Evolutionary conservation across 1,284 basidiomycete genomes (phyloP).

Genomic region (Ganoderma resinaceum): DNA sequence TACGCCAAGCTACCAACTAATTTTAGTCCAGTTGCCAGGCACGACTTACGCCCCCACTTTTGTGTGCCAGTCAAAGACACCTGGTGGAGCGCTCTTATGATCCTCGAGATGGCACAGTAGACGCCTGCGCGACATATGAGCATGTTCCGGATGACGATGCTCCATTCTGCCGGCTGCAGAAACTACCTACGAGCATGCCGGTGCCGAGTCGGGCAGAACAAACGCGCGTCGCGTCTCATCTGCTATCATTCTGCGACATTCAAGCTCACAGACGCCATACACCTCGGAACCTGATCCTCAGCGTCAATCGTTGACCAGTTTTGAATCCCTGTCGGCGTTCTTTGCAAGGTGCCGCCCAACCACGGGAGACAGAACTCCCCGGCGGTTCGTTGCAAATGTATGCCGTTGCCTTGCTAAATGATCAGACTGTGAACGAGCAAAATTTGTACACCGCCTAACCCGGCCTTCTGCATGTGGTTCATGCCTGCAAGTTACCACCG

Average conservation of each 20-base stretch:
- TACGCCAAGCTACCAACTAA: not conserved
- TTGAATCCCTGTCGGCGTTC: not conserved
- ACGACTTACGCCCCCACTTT: not conserved
- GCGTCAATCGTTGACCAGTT: not conserved
- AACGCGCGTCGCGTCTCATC: slow-evolving; percentile 1
- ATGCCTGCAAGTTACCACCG: not conserved
- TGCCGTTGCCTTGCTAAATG: not conserved
- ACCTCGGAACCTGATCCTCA: not conserved
- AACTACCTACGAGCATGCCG: not conserved
- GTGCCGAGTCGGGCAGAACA: not conserved
- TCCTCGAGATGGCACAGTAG: not conserved
- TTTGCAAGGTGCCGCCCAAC: not conserved
- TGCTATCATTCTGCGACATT: slow-evolving; percentile 7
- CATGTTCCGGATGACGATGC: not conserved
- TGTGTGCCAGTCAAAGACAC: not conserved
- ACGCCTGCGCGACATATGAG: not conserved
- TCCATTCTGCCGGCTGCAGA: not conserved
- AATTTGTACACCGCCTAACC: not conserved
- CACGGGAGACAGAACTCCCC: not conserved
- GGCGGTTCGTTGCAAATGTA: not conserved
- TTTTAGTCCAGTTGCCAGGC: slow-evolving; percentile 9
- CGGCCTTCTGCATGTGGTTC: not conserved
- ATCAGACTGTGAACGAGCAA: not conserved
- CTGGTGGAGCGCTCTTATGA: not conserved
- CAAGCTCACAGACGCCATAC: slow-evolving; percentile 5